Percentiles rank a stretch among this genome's conserved stretches.
phyloP scores from a whole-genome alignment of 306 rosid genomes.

The Luffa acutangula region DNA sequence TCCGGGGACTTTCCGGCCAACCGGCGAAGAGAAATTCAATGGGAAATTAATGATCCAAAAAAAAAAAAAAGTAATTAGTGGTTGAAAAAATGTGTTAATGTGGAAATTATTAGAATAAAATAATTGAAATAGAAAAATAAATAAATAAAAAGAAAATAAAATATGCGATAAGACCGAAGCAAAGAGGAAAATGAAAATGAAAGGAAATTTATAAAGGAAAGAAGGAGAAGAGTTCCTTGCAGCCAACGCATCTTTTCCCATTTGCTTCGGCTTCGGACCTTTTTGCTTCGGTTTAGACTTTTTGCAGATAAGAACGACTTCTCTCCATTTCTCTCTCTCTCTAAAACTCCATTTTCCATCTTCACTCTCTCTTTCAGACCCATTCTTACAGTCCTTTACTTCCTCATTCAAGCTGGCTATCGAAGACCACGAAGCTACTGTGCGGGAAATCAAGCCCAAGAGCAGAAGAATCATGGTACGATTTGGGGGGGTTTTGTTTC shows the following conservation, averaged over 20 bases:
- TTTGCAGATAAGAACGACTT: slow-evolving; percentile 78
- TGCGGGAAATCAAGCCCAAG: slow-evolving; percentile 88
- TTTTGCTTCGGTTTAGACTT: slow-evolving; percentile 43
- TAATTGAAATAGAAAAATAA: neutral
- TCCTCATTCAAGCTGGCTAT: slow-evolving; percentile 59
- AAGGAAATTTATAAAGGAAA: slow-evolving; percentile 48
- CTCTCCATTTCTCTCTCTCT: slow-evolving; percentile 12
- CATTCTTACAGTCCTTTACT: neutral
- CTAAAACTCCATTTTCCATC: slow-evolving; percentile 36
- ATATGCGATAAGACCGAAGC: slow-evolving; percentile 41
- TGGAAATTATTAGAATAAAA: slow-evolving; percentile 1
- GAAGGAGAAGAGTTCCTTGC: slow-evolving; percentile 82
- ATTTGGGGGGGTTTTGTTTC: neutral
- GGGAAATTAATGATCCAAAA: neutral
- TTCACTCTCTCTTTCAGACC: neutral
- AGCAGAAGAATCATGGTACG: slow-evolving; percentile 83
- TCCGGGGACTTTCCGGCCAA: neutral
- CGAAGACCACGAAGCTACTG: slow-evolving; percentile 61
- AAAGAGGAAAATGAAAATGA: slow-evolving; percentile 64
- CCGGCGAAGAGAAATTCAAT: neutral
- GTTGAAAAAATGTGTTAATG: slow-evolving; percentile 9
- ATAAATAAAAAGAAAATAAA: neutral
- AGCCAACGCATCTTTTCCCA: slow-evolving; percentile 40
- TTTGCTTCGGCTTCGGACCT: slow-evolving; percentile 21
- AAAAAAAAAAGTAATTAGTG: neutral